Base-by-base conservation (phyloP, 78 protist species). In the Anaeramoeba flamelloides region DNA sequence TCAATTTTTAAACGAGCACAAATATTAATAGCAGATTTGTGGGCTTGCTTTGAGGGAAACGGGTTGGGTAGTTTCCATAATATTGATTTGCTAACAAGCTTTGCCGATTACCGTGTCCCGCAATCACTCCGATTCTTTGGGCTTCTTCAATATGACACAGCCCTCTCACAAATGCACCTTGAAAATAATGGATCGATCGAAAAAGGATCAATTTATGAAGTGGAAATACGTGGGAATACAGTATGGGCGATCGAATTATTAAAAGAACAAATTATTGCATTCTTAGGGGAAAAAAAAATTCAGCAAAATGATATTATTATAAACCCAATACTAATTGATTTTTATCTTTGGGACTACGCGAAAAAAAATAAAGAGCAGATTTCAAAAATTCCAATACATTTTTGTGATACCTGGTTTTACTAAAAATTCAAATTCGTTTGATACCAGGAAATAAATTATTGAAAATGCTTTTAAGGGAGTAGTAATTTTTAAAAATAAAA, bases 341-440 rank as follows among this genome's bases (percentile, higher is more conserved):
- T 81, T 3, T 85, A 76, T 3, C 87, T 85, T 2, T 85, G 87
- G 87, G 53, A 38, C 74, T 77, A 33, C 2, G 87, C 85, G 1
- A 85, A 85, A 76, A 33, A 38, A 3, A 22, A 64, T 31, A 30
- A 36, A 36, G 1, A 30, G 32, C 4, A 3, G 3, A 1, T 2
- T 33, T 64, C 75, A 3, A 32, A 2, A 2, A 39, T 77, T 2
- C 26, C 8, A 2, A 3, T 83, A 3, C 83, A 85, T 33, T 33
- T 77, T 26, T 86, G 82, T 40, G 64, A 83, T 17, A 85, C 87
- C n/a, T n/a, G n/a, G n/a, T n/a, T n/a, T n/a, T n/a, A n/a, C n/a
- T n/a, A n/a, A n/a, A n/a, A n/a, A n/a, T n/a, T n/a, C n/a, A n/a
- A n/a, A n/a, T n/a, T n/a, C n/a, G n/a, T n/a, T n/a, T n/a, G n/a